Evolutionary conservation across 257 asterid genomes (phyloP), one percentile per base, ranked within the genome.

Genomic region (Leptodermis oblonga): DNA sequence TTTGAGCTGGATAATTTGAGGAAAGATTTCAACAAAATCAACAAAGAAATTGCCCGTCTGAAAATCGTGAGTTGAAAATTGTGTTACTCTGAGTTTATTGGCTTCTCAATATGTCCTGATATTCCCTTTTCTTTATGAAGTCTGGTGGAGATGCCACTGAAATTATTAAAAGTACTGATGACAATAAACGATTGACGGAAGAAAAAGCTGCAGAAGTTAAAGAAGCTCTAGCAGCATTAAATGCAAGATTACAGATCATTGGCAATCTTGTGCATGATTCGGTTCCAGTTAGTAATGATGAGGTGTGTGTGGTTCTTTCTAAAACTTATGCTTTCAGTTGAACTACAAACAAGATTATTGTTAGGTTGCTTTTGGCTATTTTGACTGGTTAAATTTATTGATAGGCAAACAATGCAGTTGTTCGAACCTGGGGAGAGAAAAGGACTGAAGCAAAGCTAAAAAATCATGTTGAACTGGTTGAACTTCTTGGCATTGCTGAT

Each of bases 181-280:
- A 92, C 55, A 90, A 92, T 79, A 82, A 80, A 72, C 78, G 81
- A 65, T 79, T 68, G 67, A 87, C 82, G 52, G 82, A 78, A 69
- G 73, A 74, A 71, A 90, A 90, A 74, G 95, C 84, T 69, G 81
- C 74, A 42, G 99, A 88, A 80, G 99, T 88, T 71, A 87, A 90
- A 80, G 95, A 83, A 73, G 95, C 96, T 70, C 83, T 83, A 46
- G 77, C 80, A 3, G 87, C 87, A 67, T 46, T 93, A 68, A 86
- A 93, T 74, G 76, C 86, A 45, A 88, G 73, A 79, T 66, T 89
- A 71, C 83, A 74, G 55, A 45, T 37, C 51, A 89, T 93, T 80
- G 99, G 99, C 70, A 93, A 90, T 67, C 90, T 93, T 53, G 99
- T 93, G 60, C 99, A 93, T 70, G 97, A 93, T 77, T 84, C 99